A percentile compares a stretch with the other conserved stretches of the same genome.
Conservation (phyloP, 345 rosid genomes). For the Eucalyptus polybractea region DNA sequence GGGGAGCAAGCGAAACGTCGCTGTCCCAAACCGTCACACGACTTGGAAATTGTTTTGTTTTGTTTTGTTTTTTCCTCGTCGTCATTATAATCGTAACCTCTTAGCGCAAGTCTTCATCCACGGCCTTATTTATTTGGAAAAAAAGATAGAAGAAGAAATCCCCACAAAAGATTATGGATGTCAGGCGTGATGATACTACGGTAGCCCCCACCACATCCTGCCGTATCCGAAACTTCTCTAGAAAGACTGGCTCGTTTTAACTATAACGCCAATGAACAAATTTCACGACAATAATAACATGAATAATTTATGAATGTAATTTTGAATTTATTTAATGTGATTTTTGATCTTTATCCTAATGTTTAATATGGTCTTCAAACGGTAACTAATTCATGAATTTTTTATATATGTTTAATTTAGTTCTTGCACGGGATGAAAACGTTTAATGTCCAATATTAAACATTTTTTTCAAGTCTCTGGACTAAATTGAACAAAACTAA, state of each 20-base stretch:
- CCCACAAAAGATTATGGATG: background rate
- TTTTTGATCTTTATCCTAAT: too few species aligned
- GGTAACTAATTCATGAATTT: accelerated
- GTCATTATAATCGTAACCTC: background rate
- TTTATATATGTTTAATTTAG: too few species aligned
- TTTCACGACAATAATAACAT: accelerated
- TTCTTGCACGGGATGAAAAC: too few species aligned
- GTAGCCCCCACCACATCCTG: background rate
- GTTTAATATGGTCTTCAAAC: too few species aligned
- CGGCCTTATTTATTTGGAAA: background rate
- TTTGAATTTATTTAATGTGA: too few species aligned
- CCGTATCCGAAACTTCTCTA: background rate
- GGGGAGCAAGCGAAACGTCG: background rate
- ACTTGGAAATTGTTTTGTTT: background rate
- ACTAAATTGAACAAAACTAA: too few species aligned
- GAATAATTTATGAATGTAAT: too few species aligned
- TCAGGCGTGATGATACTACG: background rate
- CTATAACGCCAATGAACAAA: background rate
- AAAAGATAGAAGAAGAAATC: background rate
- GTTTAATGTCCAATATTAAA: too few species aligned
- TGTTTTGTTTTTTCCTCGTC: background rate
- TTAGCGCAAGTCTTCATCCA: background rate
- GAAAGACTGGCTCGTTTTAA: background rate
- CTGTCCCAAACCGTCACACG: background rate
- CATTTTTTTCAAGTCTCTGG: accelerated